Evolutionary conservation across 257 asterid genomes (phyloP).

Genomic region (Plantago ovata): DNA sequence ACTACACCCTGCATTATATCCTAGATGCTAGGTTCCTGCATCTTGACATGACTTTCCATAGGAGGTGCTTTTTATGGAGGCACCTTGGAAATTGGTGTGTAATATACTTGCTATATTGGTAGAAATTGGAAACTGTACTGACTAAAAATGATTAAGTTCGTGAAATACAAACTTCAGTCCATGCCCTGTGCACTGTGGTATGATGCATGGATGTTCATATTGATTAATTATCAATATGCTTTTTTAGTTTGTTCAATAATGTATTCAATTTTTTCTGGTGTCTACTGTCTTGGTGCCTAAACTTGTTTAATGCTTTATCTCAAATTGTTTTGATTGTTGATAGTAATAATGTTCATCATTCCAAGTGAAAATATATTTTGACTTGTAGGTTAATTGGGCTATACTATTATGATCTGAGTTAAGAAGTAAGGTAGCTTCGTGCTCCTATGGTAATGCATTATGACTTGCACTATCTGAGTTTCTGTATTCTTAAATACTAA

Average conservation of each 20-base stretch:
- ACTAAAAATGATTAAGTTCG: too few species aligned
- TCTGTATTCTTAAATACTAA: too few species aligned
- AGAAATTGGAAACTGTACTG: too few species aligned
- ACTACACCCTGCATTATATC: constrained; percentile 52
- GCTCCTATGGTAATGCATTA: constrained; percentile 42
- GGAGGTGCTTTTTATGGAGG: constrained; percentile 21
- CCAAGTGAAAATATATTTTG: constrained; percentile 78
- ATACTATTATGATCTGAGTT: constrained; percentile 85
- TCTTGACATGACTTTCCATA: constrained; percentile 60
- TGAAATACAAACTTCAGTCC: too few species aligned
- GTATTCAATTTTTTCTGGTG: constrained; percentile 1
- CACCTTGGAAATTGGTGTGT: constrained; percentile 2
- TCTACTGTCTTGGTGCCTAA: constrained; percentile 8
- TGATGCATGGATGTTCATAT: too few species aligned
- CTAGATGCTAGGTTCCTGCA: constrained; percentile 25
- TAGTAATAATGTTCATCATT: constrained; percentile 55
- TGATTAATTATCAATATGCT: background rate
- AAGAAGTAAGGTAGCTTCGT: constrained; percentile 85
- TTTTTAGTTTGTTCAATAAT: background rate
- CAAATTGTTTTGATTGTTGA: constrained; percentile 25
- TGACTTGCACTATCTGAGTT: too few species aligned
- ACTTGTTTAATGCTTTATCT: constrained; percentile 7
- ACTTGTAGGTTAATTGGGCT: constrained; percentile 92
- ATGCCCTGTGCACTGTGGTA: too few species aligned
- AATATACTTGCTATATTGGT: background rate